Base-by-base conservation (phyloP, 1,139 yeast genomes). In the Komagataea norvegica region DNA sequence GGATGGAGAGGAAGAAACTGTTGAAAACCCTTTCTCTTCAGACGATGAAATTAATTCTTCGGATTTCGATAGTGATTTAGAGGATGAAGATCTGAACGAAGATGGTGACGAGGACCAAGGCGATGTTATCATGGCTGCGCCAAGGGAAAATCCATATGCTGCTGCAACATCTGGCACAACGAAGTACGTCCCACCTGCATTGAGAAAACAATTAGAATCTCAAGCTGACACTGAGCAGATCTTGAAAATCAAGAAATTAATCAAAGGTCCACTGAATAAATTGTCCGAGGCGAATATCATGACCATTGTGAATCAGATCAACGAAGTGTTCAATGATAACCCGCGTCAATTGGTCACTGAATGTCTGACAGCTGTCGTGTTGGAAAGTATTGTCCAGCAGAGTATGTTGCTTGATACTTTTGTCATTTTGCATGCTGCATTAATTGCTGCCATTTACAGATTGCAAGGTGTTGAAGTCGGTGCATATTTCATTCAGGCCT, bases 401-500 rank as follows among this genome's bases (percentile, higher is more conserved):
- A 62, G 64, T 3, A 68, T 80, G 41, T 62, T 88, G 33, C 64
- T 86, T 31, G 97, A 89, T 47, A 74, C 83, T 3, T 87, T 87
- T 59, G 77, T 89, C 27, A 73, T 84, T 46, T 68, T 86, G 29
- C 91, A 89, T 60, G 85, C 96, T 1, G 80, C 88, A 7, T 68
- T 88, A 11, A 74, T 81, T 4, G 79, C 80, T 14, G 83, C 95
- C 1, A 59, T 91, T 21, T 88, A 84, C 61, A 72, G 84, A 45
- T 55, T 79, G 8, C 83, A 85, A 54, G 98, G 98, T 15, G 77
- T 81, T 25, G 96, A 87, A 46, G 84, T 88, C 60, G 97, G 96
- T 40, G 98, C 97, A 0, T 76, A 68, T 50, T 82, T 88, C 47
- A 68, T 89, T 25, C 98, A 93, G 56, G 70, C 76, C 0, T 59